Evolutionary conservation across 1,284 basidiomycete genomes (phyloP).

Genomic region (Testicularia cyperi): DNA sequence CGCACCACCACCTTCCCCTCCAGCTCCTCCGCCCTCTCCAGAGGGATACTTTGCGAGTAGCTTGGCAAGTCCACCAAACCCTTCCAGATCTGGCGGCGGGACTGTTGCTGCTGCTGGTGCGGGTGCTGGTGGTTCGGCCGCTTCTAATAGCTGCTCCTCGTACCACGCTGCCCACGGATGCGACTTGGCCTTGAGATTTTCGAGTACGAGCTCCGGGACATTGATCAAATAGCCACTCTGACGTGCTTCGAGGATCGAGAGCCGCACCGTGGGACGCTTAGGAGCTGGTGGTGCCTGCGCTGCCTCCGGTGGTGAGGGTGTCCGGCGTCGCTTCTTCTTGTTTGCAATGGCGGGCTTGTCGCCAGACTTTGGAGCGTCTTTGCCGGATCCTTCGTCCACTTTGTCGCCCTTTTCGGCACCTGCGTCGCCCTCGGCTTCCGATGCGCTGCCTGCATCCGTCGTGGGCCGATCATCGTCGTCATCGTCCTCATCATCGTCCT

Average conservation of each 20-base stretch:
- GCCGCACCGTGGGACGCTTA: constrained; percentile 22
- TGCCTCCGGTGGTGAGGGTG: constrained; percentile 19
- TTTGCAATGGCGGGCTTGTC: constrained; percentile 14
- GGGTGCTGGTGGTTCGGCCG: constrained; percentile 14
- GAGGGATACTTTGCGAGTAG: constrained; percentile 43
- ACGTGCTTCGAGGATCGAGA: constrained; percentile 23
- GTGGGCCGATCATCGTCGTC: constrained; percentile 38
- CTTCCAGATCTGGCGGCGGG: constrained; percentile 37
- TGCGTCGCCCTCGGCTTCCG: constrained; percentile 34
- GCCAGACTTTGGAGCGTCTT: constrained; percentile 14
- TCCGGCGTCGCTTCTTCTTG: constrained; percentile 26
- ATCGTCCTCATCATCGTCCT: constrained; percentile 36
- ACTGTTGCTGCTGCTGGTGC: constrained; percentile 7
- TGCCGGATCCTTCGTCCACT: constrained; percentile 17
- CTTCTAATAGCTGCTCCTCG: constrained; percentile 29
- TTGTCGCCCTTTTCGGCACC: no score
- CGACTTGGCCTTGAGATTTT: constrained; percentile 30
- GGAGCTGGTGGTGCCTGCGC: constrained; percentile 15
- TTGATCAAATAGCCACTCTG: constrained; percentile 49
- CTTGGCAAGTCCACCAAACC: constrained; percentile 41
- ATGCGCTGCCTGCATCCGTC: constrained; percentile 37
- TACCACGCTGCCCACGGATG: constrained; percentile 54
- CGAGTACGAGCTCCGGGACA: constrained; percentile 47
- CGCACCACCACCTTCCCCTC: constrained; percentile 3
- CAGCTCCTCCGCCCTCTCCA: constrained; percentile 5